Percentiles rank a stretch among this genome's conserved stretches.
These are phyloP conservation scores for Lepiota venenata DNA, from an alignment of 768 basidiomycete species.

Conservation along the genomic window DNA sequence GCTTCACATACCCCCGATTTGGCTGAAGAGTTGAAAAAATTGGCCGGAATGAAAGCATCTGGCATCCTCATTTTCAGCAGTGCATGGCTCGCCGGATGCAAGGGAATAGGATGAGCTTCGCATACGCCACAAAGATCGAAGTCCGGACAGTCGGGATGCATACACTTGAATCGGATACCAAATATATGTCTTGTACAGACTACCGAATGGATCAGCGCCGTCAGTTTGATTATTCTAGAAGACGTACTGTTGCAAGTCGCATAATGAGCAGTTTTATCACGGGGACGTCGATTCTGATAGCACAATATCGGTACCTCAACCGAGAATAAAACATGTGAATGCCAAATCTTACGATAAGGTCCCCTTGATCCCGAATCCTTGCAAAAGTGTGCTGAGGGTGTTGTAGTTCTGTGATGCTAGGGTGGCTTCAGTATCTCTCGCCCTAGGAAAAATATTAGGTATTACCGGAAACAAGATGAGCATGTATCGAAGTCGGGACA, in stretches of 20 bases:
- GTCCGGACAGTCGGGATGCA: constrained; percentile 73
- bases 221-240: constrained; percentile 1
- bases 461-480: constrained; percentile 58
- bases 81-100: constrained; percentile 71
- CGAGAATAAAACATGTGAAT: neutral
- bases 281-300: constrained; percentile 21
- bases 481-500: constrained; percentile 91
- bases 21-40: constrained; percentile 15
- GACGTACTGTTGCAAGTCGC: constrained; percentile 62
- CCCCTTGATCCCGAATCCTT: constrained; percentile 47
- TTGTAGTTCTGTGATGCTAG: constrained; percentile 63
- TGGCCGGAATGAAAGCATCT: constrained; percentile 38
- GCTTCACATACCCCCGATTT: neutral
- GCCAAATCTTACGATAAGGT: constrained; percentile 51
- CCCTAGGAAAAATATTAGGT: constrained; percentile 5
- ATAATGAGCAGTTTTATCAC: constrained; percentile 32
- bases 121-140: constrained; percentile 80
- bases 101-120: constrained; percentile 74
- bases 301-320: constrained; percentile 1
- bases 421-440: neutral
- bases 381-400: constrained; percentile 79
- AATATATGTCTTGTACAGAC: constrained; percentile 8
- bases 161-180: constrained; percentile 48
- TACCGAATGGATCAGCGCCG: constrained; percentile 1
- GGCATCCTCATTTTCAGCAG: constrained; percentile 68